Evolutionary conservation across 1,139 yeast genomes (phyloP), one percentile per base, ranked within the genome.

Genomic region (Blastobotrys ciferrii): DNA sequence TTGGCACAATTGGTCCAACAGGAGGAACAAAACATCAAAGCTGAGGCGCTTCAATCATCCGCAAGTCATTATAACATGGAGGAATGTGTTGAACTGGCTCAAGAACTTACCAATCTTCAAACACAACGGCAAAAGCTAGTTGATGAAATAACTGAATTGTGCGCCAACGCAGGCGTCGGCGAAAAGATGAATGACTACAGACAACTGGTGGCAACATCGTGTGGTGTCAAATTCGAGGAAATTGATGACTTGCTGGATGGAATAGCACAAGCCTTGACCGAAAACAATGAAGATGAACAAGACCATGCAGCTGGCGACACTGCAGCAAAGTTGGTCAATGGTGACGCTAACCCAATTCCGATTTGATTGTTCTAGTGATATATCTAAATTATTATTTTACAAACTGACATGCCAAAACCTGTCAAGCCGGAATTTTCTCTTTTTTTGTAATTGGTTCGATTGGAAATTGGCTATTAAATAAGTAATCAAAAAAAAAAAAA

Each of bases 131-230:
- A 71, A 54, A 60, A 63, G 44, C 66, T 71, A 40, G 74, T 77
- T 6, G 68, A 67, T 25, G 75, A 74, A 45, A 71, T 77, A 12
- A 71, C 80, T 18, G 69, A 66, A 38, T 64, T 75, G 36, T 74
- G 75, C 58, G 77, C 81, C 9, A 64, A 65, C 11, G 73, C 74
- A 3, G 72, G 73, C 3, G 69, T 69, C 15, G 71, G 72, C 3
- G 79, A 73, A 43, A 87, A 85, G 65, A 82, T 89, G 79, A 80
- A 82, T 63, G 85, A 87, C 61, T 91, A 89, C 70, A 77, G 95
- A 57, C 81, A 81, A 60, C 74, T 92, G 55, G 82, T 92, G 42
- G 82, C 96, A 46, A 76, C 83, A 53, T 84, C 94, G 51, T 88
- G 97, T 59, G 95, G 88, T 2, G 76, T 88, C 52, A 80, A 81